Base-by-base conservation (phyloP, 1,284 basidiomycete genomes). In the Cutaneotrichosporon dermatis region DNA sequence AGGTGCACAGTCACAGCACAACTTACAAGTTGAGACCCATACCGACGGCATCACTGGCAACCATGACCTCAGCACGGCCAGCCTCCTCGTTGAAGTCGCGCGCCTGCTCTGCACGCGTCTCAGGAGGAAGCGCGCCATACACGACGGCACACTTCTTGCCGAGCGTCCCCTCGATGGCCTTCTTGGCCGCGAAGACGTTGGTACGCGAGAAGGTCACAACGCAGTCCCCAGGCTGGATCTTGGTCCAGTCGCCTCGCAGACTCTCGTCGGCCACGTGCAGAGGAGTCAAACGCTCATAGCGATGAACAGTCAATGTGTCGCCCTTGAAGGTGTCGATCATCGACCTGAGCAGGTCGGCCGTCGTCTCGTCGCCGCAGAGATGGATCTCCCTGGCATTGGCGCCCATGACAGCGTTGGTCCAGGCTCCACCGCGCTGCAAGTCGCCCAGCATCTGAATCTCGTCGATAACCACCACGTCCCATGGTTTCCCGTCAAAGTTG, bases 381-480 rank as follows among this genome's bases (percentile, higher is more conserved):
- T 99, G 95, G 1, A 99, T 71, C 75, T 98, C 93, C 51, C 83
- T 82, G 0, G 93, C 92, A 53, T 84, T 79, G 1, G 89, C 60
- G 1, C 91, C 90, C 36, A 98, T 78, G 2, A 99, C 83, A 0
- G 92, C 94, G 12, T 78, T 75, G 1, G 91, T 90, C 95, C 96
- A 99, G 0, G 86, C 86, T 34, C 80, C 82, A 0, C 95, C 95
- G 10, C 95, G 86, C 5, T 86, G 81, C 0, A 80, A 71, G 74
- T 97, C 92, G 0, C 84, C 85, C 16, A 99, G 86, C 89, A 99
- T 90, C 80, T 99, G 96, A 58, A 99, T 98, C 80, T 99, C 95
- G 76, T 99, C 95, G 46, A 99, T 82, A 55, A 99, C 93, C 0
- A 87, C 93, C 9, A 98, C 92, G 57, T 97, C 92, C 69, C 83